These are phyloP conservation scores for Phaeoacremonium minimum DNA, from an alignment of 2,329 filamentous ascomycete genomes.

Conservation along the genomic window DNA sequence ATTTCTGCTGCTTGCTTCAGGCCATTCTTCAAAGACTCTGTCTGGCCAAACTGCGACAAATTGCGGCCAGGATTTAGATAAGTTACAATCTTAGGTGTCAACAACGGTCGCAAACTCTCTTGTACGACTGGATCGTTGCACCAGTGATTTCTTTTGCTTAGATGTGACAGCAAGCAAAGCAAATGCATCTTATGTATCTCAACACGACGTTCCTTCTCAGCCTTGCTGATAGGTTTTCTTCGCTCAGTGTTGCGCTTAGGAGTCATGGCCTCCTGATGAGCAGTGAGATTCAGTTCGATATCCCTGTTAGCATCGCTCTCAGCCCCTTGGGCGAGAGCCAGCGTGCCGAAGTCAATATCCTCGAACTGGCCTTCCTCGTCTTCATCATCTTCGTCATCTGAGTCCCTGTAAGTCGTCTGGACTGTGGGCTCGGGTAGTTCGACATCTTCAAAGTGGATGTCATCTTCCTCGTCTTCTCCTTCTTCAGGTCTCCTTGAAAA, in stretches of 20 bases:
- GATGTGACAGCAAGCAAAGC: conserved; percentile 75
- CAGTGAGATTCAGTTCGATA: conserved; percentile 49
- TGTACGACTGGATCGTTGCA: conserved; percentile 76
- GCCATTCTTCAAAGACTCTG: conserved; percentile 74
- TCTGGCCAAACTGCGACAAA: conserved; percentile 69
- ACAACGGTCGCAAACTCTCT: conserved; percentile 55
- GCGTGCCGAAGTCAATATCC: conserved; percentile 38
- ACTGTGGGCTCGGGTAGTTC: conserved; percentile 39
- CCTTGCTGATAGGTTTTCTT: conserved; percentile 48
- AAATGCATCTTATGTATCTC: conserved; percentile 85
- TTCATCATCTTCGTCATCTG: conserved; percentile 38
- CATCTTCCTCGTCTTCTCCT: conserved; percentile 23
- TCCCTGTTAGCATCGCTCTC: conserved; percentile 23
- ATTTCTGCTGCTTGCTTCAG: conserved; percentile 63
- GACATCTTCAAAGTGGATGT: conserved; percentile 47
- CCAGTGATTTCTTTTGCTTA: conserved; percentile 77
- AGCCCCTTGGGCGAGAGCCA: conserved; percentile 9
- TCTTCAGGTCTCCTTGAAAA: no score
- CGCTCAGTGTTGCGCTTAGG: conserved; percentile 30
- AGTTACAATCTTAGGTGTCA: conserved; percentile 61
- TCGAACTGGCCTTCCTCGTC: conserved; percentile 42
- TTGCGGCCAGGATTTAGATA: conserved; percentile 65
- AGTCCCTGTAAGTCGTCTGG: conserved; percentile 46
- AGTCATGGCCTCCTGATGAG: conserved; percentile 30
- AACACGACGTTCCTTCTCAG: conserved; percentile 54